Conservation (phyloP, 177 flowering plant species). For the Vitis hybrid region DNA sequence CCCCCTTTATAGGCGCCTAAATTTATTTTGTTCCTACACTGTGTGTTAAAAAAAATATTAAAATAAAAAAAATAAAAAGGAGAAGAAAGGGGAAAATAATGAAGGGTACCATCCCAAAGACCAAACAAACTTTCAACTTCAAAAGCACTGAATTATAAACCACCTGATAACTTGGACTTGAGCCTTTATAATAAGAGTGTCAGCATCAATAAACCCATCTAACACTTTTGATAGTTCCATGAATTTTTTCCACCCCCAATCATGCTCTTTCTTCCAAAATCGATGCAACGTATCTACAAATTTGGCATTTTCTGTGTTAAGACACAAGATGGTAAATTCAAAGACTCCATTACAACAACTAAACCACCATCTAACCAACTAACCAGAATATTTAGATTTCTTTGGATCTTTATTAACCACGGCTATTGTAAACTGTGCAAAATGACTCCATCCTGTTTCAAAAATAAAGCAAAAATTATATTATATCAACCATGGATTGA, state of each 20-base stretch:
- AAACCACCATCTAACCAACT: slow-evolving; percentile 18
- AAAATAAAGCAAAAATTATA: slow-evolving; percentile 4
- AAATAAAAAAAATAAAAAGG: too few species aligned
- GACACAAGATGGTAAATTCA: neutral
- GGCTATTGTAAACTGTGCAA: slow-evolving; percentile 98
- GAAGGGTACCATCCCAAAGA: too few species aligned
- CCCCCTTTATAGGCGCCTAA: too few species aligned
- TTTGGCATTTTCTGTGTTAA: slow-evolving; percentile 14
- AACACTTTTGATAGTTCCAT: slow-evolving; percentile 92
- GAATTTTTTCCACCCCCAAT: slow-evolving; percentile 99
- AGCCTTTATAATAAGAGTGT: slow-evolving; percentile 90
- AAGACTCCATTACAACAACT: neutral
- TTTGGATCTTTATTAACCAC: slow-evolving; percentile 98
- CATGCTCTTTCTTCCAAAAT: slow-evolving; percentile 99
- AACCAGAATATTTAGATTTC: slow-evolving; percentile 97
- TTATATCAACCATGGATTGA: neutral
- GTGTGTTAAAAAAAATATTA: neutral
- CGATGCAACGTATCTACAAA: slow-evolving; percentile 92
- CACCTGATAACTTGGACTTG: slow-evolving; percentile 99
- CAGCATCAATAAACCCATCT: slow-evolving; percentile 93
- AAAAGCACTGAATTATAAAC: slow-evolving; percentile 1
- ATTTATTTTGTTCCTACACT: too few species aligned
- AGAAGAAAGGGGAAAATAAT: too few species aligned
- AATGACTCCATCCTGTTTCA: slow-evolving; percentile 93
- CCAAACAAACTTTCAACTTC: too few species aligned